Percentiles rank a stretch among this genome's conserved stretches.
Evolutionary conservation across 2,329 filamentous ascomycete species (phyloP).

Genomic region (Penicillium sp.): DNA sequence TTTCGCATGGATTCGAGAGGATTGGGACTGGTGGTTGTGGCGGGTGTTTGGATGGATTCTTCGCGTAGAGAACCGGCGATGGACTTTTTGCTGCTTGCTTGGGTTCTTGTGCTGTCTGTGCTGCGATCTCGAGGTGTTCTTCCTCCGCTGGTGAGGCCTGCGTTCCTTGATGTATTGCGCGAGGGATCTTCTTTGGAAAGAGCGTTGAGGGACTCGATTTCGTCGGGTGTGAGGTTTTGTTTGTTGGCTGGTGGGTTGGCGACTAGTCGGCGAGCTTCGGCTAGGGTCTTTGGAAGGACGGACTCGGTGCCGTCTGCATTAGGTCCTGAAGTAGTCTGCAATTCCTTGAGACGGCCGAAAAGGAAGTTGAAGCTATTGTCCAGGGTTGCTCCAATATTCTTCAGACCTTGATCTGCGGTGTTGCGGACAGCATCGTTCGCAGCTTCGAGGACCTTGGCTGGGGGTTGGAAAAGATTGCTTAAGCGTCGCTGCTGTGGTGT

Average conservation of each 20-base stretch:
- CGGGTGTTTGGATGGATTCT: slow-evolving; percentile 29
- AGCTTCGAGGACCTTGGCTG: slow-evolving; percentile 78
- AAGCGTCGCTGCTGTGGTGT: slow-evolving; percentile 73
- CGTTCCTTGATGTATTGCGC: slow-evolving; percentile 48
- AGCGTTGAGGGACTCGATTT: slow-evolving; percentile 58
- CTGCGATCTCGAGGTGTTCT: slow-evolving; percentile 72
- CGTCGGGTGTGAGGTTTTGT: slow-evolving; percentile 53
- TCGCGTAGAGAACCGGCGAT: slow-evolving; percentile 34
- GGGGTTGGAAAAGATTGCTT: slow-evolving; percentile 84
- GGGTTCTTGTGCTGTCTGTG: slow-evolving; percentile 66
- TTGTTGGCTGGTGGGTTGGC: slow-evolving; percentile 63
- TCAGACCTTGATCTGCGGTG: slow-evolving; percentile 88
- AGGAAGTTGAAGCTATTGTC: slow-evolving; percentile 94
- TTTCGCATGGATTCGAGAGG: slow-evolving; percentile 82
- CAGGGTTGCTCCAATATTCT: slow-evolving; percentile 87
- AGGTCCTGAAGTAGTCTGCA: slow-evolving; percentile 56
- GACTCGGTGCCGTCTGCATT: slow-evolving; percentile 50
- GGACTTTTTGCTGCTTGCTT: slow-evolving; percentile 50
- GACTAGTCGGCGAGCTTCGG: slow-evolving; percentile 89
- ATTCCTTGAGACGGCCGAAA: slow-evolving; percentile 82
- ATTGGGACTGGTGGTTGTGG: slow-evolving; percentile 49
- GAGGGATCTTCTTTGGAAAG: slow-evolving; percentile 40
- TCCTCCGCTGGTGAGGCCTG: slow-evolving; percentile 74
- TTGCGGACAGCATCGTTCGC: slow-evolving; percentile 84
- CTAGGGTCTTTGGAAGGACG: slow-evolving; percentile 81